Percentiles rank a stretch among this genome's conserved stretches.
Conservation (phyloP, 495 filamentous ascomycete genomes). For the Penicillium coffeae region DNA sequence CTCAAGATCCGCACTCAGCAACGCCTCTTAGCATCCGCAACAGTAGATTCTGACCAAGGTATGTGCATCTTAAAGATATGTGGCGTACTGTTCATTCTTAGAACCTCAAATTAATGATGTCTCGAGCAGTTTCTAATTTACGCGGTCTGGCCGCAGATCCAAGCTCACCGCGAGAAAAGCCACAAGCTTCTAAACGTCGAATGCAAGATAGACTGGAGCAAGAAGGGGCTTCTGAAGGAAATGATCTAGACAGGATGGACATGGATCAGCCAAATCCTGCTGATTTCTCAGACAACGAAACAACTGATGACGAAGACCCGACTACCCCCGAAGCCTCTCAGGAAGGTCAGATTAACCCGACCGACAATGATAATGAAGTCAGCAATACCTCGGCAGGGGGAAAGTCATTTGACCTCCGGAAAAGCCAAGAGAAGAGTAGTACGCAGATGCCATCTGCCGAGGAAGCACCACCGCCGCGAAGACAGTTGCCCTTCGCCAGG, state of each 20-base stretch:
- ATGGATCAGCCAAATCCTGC: slow-evolving; percentile 36
- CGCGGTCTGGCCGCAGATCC: slow-evolving; percentile 17
- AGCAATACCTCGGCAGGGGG: background rate
- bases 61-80: slow-evolving; percentile 3
- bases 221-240: slow-evolving; percentile 43
- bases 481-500: slow-evolving; percentile 38
- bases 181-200: slow-evolving; percentile 44
- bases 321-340: slow-evolving; percentile 32
- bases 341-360: slow-evolving; percentile 41
- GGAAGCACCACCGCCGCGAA: slow-evolving; percentile 30
- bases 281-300: slow-evolving; percentile 26
- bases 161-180: slow-evolving; percentile 8
- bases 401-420: background rate
- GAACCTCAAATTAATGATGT: background rate
- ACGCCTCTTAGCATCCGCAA: slow-evolving; percentile 58
- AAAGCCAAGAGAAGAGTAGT: background rate
- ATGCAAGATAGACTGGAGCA: slow-evolving; percentile 23
- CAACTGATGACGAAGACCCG: slow-evolving; percentile 38
- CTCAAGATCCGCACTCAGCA: slow-evolving; percentile 85
- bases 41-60: slow-evolving; percentile 48
- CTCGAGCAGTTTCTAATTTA: slow-evolving; percentile 23
- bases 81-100: background rate
- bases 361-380: slow-evolving; percentile 23
- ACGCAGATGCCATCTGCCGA: slow-evolving; percentile 6
- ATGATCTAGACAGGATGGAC: slow-evolving; percentile 59